phyloP scores from a whole-genome alignment of 352 stramenopile genomes.

The Phytophthora capsici region DNA sequence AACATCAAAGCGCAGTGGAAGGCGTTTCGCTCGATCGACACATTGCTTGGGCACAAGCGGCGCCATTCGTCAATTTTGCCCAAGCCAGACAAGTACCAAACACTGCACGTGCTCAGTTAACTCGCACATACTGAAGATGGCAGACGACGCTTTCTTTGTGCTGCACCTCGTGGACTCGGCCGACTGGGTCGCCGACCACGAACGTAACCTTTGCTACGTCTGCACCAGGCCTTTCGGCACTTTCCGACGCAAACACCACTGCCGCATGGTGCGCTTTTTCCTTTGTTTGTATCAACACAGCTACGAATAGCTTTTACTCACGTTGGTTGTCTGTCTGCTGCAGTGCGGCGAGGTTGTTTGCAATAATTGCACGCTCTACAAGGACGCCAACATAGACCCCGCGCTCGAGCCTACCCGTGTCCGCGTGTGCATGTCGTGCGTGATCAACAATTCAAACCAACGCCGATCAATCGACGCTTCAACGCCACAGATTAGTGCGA shows the following conservation, averaged over 20 bases:
- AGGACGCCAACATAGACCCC: constrained; percentile 59
- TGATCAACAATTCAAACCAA: constrained; percentile 56
- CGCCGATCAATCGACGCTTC: constrained; percentile 4
- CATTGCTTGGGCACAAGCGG: constrained; percentile 14
- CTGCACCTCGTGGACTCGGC: constrained; percentile 75
- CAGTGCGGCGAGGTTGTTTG: constrained; percentile 85
- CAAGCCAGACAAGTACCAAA: constrained; percentile 7
- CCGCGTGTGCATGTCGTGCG: constrained; percentile 81
- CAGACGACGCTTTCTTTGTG: constrained; percentile 62
- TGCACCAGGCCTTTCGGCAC: constrained; percentile 80
- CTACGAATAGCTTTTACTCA: constrained; percentile 1
- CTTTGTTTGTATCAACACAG: not conserved
- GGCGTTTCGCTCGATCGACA: constrained; percentile 25
- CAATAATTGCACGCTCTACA: constrained; percentile 81
- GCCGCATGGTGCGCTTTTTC: constrained; percentile 63
- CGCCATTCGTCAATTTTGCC: constrained; percentile 24
- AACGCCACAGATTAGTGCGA: constrained; percentile 28
- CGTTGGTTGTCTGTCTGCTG: constrained; percentile 1
- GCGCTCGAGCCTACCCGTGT: constrained; percentile 66
- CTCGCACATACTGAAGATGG: constrained; percentile 23
- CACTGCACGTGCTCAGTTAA: not conserved
- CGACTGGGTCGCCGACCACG: constrained; percentile 80
- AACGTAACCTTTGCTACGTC: constrained; percentile 75
- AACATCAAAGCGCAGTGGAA: constrained; percentile 13
- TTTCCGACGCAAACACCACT: constrained; percentile 89